Base-by-base conservation (phyloP, 2,329 filamentous ascomycete genomes). In the Cordyceps militaris region DNA sequence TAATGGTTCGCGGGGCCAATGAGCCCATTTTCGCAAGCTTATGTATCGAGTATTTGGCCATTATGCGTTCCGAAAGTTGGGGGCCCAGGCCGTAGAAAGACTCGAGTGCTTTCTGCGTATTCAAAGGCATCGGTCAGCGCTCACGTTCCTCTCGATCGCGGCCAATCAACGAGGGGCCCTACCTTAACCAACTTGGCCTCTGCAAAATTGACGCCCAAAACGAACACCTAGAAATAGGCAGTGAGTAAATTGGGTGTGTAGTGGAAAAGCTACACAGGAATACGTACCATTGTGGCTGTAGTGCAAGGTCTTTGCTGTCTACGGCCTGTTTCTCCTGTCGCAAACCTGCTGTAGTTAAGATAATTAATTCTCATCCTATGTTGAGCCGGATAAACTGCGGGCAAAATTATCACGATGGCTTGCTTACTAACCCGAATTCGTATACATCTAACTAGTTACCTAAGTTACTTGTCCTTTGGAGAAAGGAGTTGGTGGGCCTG, bases 21-120 rank as follows among this genome's bases (percentile, higher is more conserved):
- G 84, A 80, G 70, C 88, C 89, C 64, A 97, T 79, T 68, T 86
- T 88, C 63, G 89, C 88, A 58, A 83, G 86, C 30, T 90, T 86
- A 75, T 96, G 89, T 69, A 99, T 95, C 66, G 87, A 86, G 76
- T 91, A 87, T 68, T 90, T 92, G 63, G 94, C 89, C 78, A 97
- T 87, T 65, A 99, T 85, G 44, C 86, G 84, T 52, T 81, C 75
- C 56, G 88, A 88, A 34, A 82, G 76, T 63, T 83, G 80, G 40
- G 84, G 80, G 8, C 92, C 92, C 60, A 97, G 81, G 61, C 88
- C 89, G 71, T 95, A 97, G 80, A 97, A 96, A 59, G 81, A 82
- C 73, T 90, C 82, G 63, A 99, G 87, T 49, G 83, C 85, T 79
- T 84, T 86, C 87, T 84, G 62, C 54, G 40, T 38, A 44, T 40